These are phyloP conservation scores for Fusarium albosuccineum DNA, from an alignment of 2,329 filamentous ascomycete genomes.

Conservation along the genomic window DNA sequence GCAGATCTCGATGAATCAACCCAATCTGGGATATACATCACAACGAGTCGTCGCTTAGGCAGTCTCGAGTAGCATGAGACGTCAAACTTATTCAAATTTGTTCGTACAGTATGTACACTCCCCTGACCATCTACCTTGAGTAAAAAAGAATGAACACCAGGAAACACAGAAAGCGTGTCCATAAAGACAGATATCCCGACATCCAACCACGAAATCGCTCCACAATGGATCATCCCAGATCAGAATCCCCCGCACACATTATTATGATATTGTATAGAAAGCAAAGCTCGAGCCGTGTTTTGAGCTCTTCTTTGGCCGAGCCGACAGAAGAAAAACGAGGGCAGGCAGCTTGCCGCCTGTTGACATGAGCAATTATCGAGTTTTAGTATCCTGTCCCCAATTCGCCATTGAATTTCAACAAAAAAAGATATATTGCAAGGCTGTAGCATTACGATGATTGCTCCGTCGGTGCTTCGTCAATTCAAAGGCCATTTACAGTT, in stretches of 20 bases:
- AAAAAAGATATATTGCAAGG: conserved; percentile 30
- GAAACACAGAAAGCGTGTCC: conserved; percentile 19
- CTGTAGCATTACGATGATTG: conserved; percentile 38
- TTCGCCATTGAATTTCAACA: conserved; percentile 38
- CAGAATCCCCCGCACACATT: conserved; percentile 38
- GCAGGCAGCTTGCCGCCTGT: conserved; percentile 14
- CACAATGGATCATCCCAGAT: conserved; percentile 23
- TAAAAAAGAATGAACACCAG: conserved; percentile 37
- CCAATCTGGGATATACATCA: too few relatives aligned
- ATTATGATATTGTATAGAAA: conserved; percentile 44
- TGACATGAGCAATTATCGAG: conserved; percentile 37
- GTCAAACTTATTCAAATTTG: conserved; percentile 42
- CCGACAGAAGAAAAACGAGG: conserved; percentile 30
- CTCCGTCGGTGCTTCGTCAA: conserved; percentile 21
- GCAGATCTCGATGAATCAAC: too few relatives aligned
- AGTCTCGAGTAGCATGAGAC: conserved; percentile 4
- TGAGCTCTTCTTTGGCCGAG: conserved; percentile 11
- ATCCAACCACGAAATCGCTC: conserved; percentile 29
- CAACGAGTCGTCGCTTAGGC: too few relatives aligned
- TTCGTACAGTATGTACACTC: conserved; percentile 44
- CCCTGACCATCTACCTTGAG: conserved; percentile 33
- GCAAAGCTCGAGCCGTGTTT: conserved; percentile 15
- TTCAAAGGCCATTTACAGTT: conserved; percentile 65
- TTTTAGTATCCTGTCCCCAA: conserved; percentile 41
- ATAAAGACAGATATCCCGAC: conserved; percentile 22